A percentile compares a stretch with the other conserved stretches of the same genome.
Conservation (phyloP, 108 stramenopile genomes). For the Cyclotella sp. region DNA sequence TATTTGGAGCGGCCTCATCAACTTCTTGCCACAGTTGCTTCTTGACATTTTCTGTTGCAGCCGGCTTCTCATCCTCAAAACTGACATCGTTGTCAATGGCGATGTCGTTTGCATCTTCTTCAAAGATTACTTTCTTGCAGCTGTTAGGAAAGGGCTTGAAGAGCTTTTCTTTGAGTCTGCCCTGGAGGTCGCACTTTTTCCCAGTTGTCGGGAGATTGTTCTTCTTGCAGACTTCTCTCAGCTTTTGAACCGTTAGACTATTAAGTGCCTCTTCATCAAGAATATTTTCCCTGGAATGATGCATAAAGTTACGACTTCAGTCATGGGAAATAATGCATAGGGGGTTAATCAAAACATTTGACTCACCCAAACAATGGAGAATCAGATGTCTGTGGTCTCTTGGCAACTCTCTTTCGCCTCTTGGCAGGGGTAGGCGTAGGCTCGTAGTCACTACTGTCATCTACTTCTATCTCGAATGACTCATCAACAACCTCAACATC, state of each 20-base stretch:
- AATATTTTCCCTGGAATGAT: constrained; percentile 16
- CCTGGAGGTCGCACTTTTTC: constrained; percentile 48
- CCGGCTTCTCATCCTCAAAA: constrained; percentile 13
- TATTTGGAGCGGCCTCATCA: background rate
- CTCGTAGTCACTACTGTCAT: constrained; percentile 41
- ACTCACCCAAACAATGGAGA: background rate
- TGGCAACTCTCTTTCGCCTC: constrained; percentile 17
- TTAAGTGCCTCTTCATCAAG: constrained; percentile 30
- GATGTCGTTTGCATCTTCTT: background rate
- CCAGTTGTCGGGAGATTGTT: constrained; percentile 39
- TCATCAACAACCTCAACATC: constrained; percentile 47
- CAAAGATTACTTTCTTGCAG: constrained; percentile 37
- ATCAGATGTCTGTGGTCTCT: constrained; percentile 9
- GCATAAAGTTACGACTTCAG: background rate
- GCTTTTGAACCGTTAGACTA: constrained; percentile 36
- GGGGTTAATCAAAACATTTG: background rate
- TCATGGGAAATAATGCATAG: background rate
- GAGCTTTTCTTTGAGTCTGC: constrained; percentile 29
- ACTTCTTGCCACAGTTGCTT: constrained; percentile 25
- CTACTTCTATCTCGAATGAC: constrained; percentile 46
- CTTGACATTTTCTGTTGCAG: constrained; percentile 15
- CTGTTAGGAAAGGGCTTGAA: constrained; percentile 5
- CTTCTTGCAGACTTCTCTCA: constrained; percentile 42
- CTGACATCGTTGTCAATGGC: constrained; percentile 4
- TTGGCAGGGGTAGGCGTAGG: constrained; percentile 43